Percentiles rank a stretch among this genome's conserved stretches.
phyloP scores from a whole-genome alignment of 257 asterid species.

The Phtheirospermum japonicum region DNA sequence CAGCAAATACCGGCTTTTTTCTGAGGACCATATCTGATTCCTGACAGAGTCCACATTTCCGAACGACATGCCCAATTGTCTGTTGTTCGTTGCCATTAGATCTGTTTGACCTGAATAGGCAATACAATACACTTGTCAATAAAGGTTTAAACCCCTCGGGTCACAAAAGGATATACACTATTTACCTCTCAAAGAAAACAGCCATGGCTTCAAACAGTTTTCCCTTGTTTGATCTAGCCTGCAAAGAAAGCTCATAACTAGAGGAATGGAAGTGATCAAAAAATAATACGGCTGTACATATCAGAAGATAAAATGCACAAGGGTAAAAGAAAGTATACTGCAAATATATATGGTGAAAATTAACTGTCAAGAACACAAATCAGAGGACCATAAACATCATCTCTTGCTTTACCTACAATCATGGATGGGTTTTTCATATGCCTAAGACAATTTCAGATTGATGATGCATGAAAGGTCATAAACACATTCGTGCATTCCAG shows the following conservation, averaged over 20 bases:
- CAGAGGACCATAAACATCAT: conserved; percentile 9
- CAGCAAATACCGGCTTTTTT: conserved; percentile 70
- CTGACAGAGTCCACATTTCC: conserved; percentile 75
- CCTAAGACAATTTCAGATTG: conserved; percentile 15
- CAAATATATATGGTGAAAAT: conserved; percentile 4
- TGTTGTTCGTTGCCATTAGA: conserved; percentile 53
- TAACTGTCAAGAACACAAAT: conserved; percentile 12
- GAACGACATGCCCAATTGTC: conserved; percentile 59
- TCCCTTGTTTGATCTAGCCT: conserved; percentile 80
- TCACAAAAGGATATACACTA: conserved; percentile 9
- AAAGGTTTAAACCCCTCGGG: conserved; percentile 8
- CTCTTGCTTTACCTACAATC: conserved; percentile 23
- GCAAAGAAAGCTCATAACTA: conserved; percentile 31
- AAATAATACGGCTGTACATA: conserved; percentile 14
- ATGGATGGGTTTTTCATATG: conserved; percentile 13
- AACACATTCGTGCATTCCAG: background rate
- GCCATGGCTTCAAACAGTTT: conserved; percentile 91
- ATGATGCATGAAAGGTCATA: conserved; percentile 19
- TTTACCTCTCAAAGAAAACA: conserved; percentile 84
- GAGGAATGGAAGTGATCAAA: conserved; percentile 3
- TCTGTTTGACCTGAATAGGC: conserved; percentile 70
- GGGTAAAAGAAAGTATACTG: conserved; percentile 8
- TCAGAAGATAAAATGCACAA: conserved; percentile 17
- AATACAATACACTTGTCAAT: conserved; percentile 26
- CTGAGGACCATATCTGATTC: conserved; percentile 88